Base-by-base conservation (phyloP, 192 early-diverging fungal species). In the Lunasporangiospora selenospora region DNA sequence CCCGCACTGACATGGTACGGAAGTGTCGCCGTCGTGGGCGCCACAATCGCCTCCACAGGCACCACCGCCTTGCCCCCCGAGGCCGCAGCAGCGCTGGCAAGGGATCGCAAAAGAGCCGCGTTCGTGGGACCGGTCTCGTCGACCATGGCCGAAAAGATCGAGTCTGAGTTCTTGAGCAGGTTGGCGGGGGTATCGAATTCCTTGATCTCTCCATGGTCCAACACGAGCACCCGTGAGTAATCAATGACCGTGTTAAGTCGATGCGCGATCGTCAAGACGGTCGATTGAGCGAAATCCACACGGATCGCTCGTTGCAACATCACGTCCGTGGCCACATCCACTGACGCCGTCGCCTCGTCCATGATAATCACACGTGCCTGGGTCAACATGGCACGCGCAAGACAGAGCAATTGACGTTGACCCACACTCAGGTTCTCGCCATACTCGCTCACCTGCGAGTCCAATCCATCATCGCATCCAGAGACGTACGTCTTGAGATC, bases 401-500 rank as follows among this genome's bases (percentile, higher is more conserved):
- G 78, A 54, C 91, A 91, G 40, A 96, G 75, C 49, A 96, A 60
- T 80, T 96, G 94, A 36, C 92, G 77, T 67, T 96, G 93, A 18
- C 94, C 94, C 59, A 84, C 83, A 47, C 85, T 87, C 63, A 94
- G 81, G 76, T 93, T 93, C 46, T 85, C 80, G 19, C 92, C 92
- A 60, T 81, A 84, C 46, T 87, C 85, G 38, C 77, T 83, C 36
- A 98, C 69, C 34, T 67, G 77, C 16, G 81, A 80, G 15, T 84
- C 77, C 36, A 83, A 53, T 32, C 76, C 71, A 62, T 82, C 30
- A 41, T 88, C 86, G 50, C 51, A 58, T 39, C 53, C 38, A 4
- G 34, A 23, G 18, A 76, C 61, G 30, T 63, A 55, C 10, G 43
- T 27, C 58, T 80, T 56, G 33, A 65, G 40, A 90, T 90, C 29